Evolutionary conservation across 345 rosid genomes (phyloP).

Genomic region (Gossypium thurberi): DNA sequence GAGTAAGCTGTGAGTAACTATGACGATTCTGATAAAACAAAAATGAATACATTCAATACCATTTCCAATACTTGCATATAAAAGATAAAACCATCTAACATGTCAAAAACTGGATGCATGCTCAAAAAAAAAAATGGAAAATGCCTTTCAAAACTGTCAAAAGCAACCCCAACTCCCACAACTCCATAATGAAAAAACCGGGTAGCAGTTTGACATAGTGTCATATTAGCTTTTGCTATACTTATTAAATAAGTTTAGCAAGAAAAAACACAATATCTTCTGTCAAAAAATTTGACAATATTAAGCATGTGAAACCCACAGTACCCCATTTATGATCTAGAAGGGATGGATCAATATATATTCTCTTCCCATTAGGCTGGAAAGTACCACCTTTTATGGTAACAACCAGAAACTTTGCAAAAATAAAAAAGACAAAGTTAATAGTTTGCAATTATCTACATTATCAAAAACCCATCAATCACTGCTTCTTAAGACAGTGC

Average conservation of each 20-base stretch:
- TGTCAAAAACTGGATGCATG: not conserved
- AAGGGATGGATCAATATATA: not conserved
- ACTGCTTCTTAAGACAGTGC: not conserved
- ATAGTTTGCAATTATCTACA: not conserved
- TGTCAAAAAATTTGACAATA: not conserved
- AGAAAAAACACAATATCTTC: not conserved
- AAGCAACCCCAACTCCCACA: not conserved
- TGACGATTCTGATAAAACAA: slow-evolving; percentile 55
- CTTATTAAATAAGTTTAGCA: not conserved
- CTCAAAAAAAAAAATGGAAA: not conserved
- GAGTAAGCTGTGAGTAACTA: slow-evolving; percentile 51
- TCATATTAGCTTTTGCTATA: not conserved
- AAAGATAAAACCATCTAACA: not conserved
- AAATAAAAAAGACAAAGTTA: not conserved
- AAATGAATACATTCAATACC: not conserved
- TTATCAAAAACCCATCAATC: not conserved
- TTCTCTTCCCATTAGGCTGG: not conserved
- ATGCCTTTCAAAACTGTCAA: not conserved
- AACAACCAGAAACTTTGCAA: not conserved
- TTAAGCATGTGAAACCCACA: not conserved
- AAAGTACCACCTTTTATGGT: not conserved
- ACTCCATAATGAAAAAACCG: not conserved
- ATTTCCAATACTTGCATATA: not conserved
- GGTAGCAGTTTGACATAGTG: not conserved
- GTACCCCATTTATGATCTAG: not conserved